phyloP scores from a whole-genome alignment of 257 asterid genomes.

The Solanum virginianum region DNA sequence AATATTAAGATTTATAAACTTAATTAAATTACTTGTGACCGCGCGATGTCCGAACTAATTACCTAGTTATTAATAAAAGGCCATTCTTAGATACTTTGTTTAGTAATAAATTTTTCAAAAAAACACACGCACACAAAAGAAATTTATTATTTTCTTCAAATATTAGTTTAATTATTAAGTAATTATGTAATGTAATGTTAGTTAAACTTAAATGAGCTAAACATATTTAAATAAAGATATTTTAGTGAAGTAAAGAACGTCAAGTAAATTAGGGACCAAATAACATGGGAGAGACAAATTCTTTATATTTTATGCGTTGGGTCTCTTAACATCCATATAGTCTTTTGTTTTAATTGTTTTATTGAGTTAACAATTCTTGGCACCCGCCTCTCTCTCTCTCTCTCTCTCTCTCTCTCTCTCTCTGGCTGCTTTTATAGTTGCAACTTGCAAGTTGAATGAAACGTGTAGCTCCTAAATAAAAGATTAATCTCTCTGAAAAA shows the following conservation, averaged over 20 bases:
- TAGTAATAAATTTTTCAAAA: no score
- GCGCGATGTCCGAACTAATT: no score
- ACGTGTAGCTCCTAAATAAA: not conserved
- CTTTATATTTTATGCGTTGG: not conserved
- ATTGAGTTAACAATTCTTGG: not conserved
- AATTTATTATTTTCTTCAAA: no score
- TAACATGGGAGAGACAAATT: not conserved
- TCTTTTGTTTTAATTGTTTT: not conserved
- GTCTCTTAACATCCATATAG: not conserved
- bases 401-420: not conserved
- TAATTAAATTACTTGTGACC: no score
- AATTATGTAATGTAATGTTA: no score
- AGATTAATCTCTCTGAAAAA: not conserved
- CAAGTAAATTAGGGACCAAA: not conserved
- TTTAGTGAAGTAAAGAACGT: not conserved
- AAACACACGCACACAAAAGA: no score
- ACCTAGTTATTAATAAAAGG: no score
- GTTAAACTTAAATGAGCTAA: not conserved
- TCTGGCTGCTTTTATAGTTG: not conserved
- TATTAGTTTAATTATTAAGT: not conserved
- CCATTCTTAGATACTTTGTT: no score
- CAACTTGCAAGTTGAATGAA: not conserved
- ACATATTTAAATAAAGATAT: not conserved
- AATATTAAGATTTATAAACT: no score
- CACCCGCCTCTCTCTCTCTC: not conserved